A percentile compares a stretch with the other conserved stretches of the same genome.
These are phyloP conservation scores for Amanita pallidorosea DNA, from an alignment of 768 basidiomycete species.

Conservation along the genomic window DNA sequence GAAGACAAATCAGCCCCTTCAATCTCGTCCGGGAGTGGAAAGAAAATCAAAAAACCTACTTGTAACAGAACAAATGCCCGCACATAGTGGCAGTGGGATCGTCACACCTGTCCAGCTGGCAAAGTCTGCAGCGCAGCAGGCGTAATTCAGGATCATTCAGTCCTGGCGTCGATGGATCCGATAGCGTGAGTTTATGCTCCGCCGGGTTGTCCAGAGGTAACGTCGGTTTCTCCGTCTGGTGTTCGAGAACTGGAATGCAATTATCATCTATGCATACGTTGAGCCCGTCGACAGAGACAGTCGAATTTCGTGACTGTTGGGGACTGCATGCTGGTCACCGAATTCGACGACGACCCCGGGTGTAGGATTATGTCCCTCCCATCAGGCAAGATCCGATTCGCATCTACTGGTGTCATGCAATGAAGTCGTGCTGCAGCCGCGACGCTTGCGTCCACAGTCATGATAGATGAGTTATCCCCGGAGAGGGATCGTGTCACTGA, in stretches of 20 bases:
- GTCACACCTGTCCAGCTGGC: constrained; percentile 35
- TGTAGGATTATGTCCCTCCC: background rate
- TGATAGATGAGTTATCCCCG: background rate
- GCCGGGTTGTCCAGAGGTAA: no score
- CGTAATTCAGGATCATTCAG: constrained; percentile 6
- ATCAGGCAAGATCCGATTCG: background rate
- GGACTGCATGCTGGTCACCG: background rate
- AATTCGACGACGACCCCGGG: background rate
- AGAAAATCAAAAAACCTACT: constrained; percentile 22
- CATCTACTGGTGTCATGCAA: background rate
- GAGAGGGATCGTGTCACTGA: background rate
- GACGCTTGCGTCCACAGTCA: background rate
- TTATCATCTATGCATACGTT: background rate
- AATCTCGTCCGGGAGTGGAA: background rate
- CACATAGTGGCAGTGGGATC: constrained; percentile 51
- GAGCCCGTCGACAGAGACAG: background rate
- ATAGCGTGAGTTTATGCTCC: background rate
- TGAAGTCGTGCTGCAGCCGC: no score
- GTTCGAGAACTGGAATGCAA: background rate
- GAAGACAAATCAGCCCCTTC: background rate
- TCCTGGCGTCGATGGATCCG: background rate
- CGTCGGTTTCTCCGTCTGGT: background rate
- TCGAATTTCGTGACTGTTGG: background rate
- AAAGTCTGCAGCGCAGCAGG: constrained; percentile 37
- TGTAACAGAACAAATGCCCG: constrained; percentile 52